phyloP scores from a whole-genome alignment of 2,329 filamentous ascomycete genomes.

The Calonectria multiphialidica region DNA sequence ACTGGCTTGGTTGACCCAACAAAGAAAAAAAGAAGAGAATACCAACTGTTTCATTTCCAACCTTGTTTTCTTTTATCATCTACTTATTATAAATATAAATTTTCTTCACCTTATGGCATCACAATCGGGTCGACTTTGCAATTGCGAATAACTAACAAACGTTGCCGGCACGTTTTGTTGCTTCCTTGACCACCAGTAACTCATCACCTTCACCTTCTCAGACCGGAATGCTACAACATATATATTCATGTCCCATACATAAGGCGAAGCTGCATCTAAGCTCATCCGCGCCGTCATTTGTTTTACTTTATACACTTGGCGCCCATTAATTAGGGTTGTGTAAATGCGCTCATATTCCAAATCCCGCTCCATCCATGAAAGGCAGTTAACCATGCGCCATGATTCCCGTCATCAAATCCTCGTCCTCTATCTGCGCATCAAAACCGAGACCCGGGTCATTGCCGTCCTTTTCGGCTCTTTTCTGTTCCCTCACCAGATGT shows the following conservation, averaged over 20 bases:
- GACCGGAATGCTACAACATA: background rate
- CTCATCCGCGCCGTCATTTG: background rate
- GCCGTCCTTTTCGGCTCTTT: slow-evolving; percentile 58
- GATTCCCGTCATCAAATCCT: slow-evolving; percentile 69
- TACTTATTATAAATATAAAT: too few relatives aligned
- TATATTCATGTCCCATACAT: slow-evolving; percentile 25
- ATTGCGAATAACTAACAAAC: too few relatives aligned
- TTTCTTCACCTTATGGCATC: too few relatives aligned
- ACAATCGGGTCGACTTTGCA: too few relatives aligned
- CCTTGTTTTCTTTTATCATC: too few relatives aligned
- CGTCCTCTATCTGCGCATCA: slow-evolving; percentile 66
- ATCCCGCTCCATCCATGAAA: background rate
- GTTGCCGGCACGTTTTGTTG: too few relatives aligned
- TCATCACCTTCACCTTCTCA: too few relatives aligned
- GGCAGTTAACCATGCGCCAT: slow-evolving; percentile 32
- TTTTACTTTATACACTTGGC: slow-evolving; percentile 4
- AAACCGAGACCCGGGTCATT: slow-evolving; percentile 54
- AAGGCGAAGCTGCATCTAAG: background rate
- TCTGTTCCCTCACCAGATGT: slow-evolving; percentile 59
- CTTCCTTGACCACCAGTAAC: too few relatives aligned
- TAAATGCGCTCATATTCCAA: background rate
- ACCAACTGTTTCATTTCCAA: too few relatives aligned
- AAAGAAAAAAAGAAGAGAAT: too few relatives aligned
- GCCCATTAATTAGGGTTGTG: slow-evolving; percentile 1
- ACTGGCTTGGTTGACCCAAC: too few relatives aligned